Base-by-base conservation (phyloP, 495 filamentous ascomycete species). In the Patellaria atrata region DNA sequence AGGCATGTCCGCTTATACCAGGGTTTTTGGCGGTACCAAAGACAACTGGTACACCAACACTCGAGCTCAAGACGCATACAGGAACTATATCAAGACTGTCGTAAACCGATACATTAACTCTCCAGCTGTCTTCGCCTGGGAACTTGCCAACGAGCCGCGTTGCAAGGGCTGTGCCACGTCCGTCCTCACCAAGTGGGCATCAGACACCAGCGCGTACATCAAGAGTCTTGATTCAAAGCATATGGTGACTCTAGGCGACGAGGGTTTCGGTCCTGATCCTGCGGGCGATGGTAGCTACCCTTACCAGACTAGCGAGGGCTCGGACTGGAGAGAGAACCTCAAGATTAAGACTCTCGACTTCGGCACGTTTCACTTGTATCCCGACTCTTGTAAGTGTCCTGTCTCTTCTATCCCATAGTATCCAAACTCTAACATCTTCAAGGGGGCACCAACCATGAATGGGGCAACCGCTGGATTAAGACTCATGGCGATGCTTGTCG, bases 141-240 rank as follows among this genome's bases (percentile, higher is more conserved):
- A 82, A 45, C 57, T 82, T 5, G 67, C 62, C 13, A 83, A 83
- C 50, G 78, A 82, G 58, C 70, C 75, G 7, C 64, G 75, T 37
- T 81, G 77, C 61, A 64, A 64, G 12, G 71, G 63, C 13, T 81
- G 77, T 47, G 55, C 47, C 16, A 60, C 71, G 0, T 60, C 61
- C 5, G 60, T 75, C 8, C 64, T 81, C 35, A 71, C 62, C 27
- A 57, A 68, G 15, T 83, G 77, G 77, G 69, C 68, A 18, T 55
- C 56, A n/a, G 59, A 61, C 12, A 73, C 64, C 12, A 70, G 63
- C 35, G 53, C 60, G 1, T 79, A 74, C 43, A 71, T 82, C 57
- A 77, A 79, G 54, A 57, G 50, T 13, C 46, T 82, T 7, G 78
- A 81, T 44, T 43, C 62, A 0, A 55, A 63, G 23, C 78, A 81